phyloP scores from a whole-genome alignment of 768 basidiomycete genomes.

The Pisolithus orientalis region DNA sequence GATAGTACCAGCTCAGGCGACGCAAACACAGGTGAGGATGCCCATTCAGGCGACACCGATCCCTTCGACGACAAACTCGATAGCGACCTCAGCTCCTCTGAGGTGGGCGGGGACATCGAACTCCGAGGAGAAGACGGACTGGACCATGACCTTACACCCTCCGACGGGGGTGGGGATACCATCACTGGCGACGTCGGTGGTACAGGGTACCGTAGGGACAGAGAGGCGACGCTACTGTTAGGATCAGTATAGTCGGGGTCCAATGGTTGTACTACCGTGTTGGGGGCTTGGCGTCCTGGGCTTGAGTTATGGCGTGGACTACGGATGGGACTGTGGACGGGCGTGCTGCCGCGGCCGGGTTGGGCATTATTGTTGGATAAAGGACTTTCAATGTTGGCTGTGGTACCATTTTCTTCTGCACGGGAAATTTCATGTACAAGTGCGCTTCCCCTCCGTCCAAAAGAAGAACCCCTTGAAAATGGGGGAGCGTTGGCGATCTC shows the following conservation, averaged over 20 bases:
- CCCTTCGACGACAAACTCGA: background rate
- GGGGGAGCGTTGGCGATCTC: slow-evolving; percentile 1
- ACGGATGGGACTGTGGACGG: background rate
- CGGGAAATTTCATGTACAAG: slow-evolving; percentile 11
- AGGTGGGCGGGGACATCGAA: background rate
- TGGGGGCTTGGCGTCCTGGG: background rate
- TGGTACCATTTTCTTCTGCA: background rate
- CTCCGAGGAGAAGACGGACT: slow-evolving; percentile 1
- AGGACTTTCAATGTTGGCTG: background rate
- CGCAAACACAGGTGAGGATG: too few species aligned
- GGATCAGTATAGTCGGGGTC: slow-evolving; percentile 1
- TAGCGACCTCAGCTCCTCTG: too few species aligned
- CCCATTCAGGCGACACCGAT: too few species aligned
- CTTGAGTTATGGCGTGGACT: background rate
- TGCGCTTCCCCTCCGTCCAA: slow-evolving; percentile 11
- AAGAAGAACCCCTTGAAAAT: slow-evolving; percentile 11
- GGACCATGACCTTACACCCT: slow-evolving; percentile 5
- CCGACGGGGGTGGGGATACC: slow-evolving; percentile 12
- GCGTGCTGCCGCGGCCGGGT: background rate
- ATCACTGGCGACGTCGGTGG: slow-evolving; percentile 24
- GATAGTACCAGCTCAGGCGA: too few species aligned
- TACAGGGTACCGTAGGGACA: slow-evolving; percentile 27
- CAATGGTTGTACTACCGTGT: background rate
- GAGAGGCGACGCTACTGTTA: slow-evolving; percentile 14
- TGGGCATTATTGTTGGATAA: background rate